Percentiles rank a stretch among this genome's conserved stretches.
Evolutionary conservation across 1,139 yeast species (phyloP).

Genomic region (Geotrichum phurueaensis): DNA sequence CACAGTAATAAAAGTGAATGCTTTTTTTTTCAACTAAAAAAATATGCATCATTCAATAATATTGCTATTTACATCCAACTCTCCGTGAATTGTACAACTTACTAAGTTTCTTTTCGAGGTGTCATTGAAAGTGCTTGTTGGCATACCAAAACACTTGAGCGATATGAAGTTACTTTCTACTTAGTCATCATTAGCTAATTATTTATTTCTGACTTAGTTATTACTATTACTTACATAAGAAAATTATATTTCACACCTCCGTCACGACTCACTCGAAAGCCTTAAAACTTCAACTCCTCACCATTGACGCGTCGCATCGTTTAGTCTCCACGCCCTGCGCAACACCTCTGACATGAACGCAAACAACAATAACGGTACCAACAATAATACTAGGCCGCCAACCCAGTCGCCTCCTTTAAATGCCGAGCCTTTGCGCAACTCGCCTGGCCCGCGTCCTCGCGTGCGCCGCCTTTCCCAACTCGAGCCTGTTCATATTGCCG

Average conservation of each 20-base stretch:
- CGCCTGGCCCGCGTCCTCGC: slow-evolving; percentile 14
- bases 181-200: not conserved
- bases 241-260: not conserved
- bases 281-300: not conserved
- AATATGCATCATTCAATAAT: too few relatives aligned
- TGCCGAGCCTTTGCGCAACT: not conserved
- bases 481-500: slow-evolving; percentile 18
- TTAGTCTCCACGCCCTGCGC: not conserved
- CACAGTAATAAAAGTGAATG: too few relatives aligned
- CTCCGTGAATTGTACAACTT: too few relatives aligned
- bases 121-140: too few relatives aligned
- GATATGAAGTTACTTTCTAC: too few relatives aligned
- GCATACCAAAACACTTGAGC: too few relatives aligned
- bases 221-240: not conserved
- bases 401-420: not conserved
- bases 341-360: not conserved
- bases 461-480: slow-evolving; percentile 18
- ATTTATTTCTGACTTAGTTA: not conserved
- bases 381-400: not conserved
- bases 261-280: not conserved
- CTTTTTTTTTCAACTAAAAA: too few relatives aligned
- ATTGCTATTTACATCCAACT: too few relatives aligned
- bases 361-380: not conserved
- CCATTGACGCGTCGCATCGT: not conserved
- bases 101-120: too few relatives aligned